Percentiles rank a stretch among this genome's conserved stretches.
phyloP scores from a whole-genome alignment of 2,329 filamentous ascomycete species.

The Teratosphaeria pseudoeucalypti region DNA sequence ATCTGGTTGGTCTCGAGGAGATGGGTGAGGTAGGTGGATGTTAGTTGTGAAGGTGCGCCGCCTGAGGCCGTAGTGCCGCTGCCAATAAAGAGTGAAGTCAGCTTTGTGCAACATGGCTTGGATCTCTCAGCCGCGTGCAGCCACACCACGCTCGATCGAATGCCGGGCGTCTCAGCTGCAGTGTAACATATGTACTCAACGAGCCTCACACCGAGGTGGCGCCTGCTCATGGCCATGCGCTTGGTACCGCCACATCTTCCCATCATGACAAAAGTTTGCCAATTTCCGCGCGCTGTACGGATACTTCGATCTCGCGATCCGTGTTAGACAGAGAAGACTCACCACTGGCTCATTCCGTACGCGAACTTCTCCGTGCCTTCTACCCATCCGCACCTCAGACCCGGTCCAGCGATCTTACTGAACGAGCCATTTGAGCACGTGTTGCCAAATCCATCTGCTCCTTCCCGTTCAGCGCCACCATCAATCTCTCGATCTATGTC shows the following conservation, averaged over 20 bases:
- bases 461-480: conserved; percentile 38
- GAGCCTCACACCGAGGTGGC: not conserved
- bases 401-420: conserved; percentile 76
- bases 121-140: not conserved
- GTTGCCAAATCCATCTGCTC: conserved; percentile 61
- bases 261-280: not conserved
- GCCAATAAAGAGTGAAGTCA: not conserved
- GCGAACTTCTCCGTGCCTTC: conserved; percentile 58
- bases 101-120: not conserved
- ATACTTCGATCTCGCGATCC: not conserved
- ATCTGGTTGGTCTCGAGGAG: conserved; percentile 43
- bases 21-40: conserved; percentile 46
- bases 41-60: conserved; percentile 50
- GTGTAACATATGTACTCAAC: not conserved
- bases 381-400: conserved; percentile 77
- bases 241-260: not conserved
- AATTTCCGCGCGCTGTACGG: not conserved
- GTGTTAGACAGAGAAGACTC: conserved; percentile 19
- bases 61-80: conserved; percentile 50
- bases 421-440: conserved; percentile 80
- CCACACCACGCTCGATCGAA: not conserved
- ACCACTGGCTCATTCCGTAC: conserved; percentile 50
- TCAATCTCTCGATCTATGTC: conserved; percentile 66
- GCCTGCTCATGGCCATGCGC: not conserved
- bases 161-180: not conserved